Percentiles rank a stretch among this genome's conserved stretches.
Conservation (phyloP, 768 basidiomycete genomes). For the Mycena galericulata region DNA sequence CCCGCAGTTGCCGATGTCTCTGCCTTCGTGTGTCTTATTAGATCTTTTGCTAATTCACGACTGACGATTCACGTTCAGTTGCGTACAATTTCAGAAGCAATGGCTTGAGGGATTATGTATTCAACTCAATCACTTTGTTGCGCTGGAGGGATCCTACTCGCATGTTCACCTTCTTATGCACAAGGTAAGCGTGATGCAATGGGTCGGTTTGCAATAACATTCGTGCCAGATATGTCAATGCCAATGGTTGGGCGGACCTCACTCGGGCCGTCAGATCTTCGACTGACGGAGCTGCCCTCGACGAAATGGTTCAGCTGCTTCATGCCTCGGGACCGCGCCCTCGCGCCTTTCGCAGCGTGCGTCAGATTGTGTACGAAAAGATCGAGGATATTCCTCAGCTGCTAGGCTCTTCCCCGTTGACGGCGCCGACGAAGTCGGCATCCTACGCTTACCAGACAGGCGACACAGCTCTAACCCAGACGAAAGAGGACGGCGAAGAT, state of each 20-base stretch:
- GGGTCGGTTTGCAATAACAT: background rate
- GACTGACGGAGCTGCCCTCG: slow-evolving; percentile 29
- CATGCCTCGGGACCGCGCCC: background rate
- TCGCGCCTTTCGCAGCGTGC: slow-evolving; percentile 33
- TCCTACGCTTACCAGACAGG: background rate
- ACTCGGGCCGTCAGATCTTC: slow-evolving; percentile 42
- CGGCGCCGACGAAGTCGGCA: background rate
- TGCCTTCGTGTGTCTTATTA: slow-evolving; percentile 49
- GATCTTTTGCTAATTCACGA: background rate
- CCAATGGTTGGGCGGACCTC: slow-evolving; percentile 35
- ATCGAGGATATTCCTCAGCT: slow-evolving; percentile 46
- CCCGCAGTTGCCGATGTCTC: slow-evolving; percentile 60
- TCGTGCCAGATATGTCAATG: slow-evolving; percentile 25
- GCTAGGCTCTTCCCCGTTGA: slow-evolving; percentile 28
- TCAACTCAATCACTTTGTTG: slow-evolving; percentile 15
- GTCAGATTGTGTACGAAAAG: slow-evolving; percentile 45
- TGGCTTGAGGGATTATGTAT: background rate
- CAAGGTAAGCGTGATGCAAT: slow-evolving; percentile 2
- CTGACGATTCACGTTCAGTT: slow-evolving; percentile 1
- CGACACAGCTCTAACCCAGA: slow-evolving; percentile 10
- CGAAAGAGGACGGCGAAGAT: slow-evolving; percentile 21
- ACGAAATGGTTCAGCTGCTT: slow-evolving; percentile 40
- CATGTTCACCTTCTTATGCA: slow-evolving; percentile 1
- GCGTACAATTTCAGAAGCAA: slow-evolving; percentile 17
- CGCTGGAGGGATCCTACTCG: slow-evolving; percentile 10